These are phyloP conservation scores for Taxillus chinensis DNA, from an alignment of 164 flowering plant species.

Conservation along the genomic window DNA sequence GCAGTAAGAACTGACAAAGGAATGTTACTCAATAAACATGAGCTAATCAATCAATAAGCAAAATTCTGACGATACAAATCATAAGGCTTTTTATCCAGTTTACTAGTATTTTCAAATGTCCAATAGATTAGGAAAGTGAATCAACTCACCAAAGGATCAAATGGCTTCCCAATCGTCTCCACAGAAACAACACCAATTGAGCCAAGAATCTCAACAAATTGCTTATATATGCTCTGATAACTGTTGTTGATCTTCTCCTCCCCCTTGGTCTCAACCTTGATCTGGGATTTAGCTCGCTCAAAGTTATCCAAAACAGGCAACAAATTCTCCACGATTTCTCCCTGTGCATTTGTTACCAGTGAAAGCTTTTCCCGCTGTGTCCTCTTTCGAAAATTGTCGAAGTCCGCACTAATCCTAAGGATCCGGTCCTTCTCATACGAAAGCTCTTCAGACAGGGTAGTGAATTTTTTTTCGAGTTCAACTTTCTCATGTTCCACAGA, in stretches of 20 bases:
- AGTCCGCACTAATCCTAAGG: slow-evolving; percentile 86
- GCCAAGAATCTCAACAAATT: slow-evolving; percentile 65
- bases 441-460: slow-evolving; percentile 44
- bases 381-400: slow-evolving; percentile 88
- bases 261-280: slow-evolving; percentile 70
- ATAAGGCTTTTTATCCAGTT: no score
- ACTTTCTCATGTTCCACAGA: slow-evolving; percentile 67
- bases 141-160: slow-evolving; percentile 84
- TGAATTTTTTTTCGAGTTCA: slow-evolving; percentile 41
- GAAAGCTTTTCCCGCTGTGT: slow-evolving; percentile 83
- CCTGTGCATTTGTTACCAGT: slow-evolving; percentile 65
- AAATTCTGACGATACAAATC: not conserved
- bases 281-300: slow-evolving; percentile 82
- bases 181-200: slow-evolving; percentile 68
- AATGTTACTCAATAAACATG: not conserved
- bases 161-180: slow-evolving; percentile 65
- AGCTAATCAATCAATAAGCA: not conserved
- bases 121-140: not conserved
- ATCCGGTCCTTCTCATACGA: slow-evolving; percentile 46
- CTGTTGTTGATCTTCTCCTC: slow-evolving; percentile 78
- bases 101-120: no score
- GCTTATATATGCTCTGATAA: slow-evolving; percentile 90
- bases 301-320: slow-evolving; percentile 82
- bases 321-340: slow-evolving; percentile 78
- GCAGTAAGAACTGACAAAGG: not conserved